Base-by-base conservation (phyloP, 2,329 filamentous ascomycete genomes). In the Calonectria naviculata region DNA sequence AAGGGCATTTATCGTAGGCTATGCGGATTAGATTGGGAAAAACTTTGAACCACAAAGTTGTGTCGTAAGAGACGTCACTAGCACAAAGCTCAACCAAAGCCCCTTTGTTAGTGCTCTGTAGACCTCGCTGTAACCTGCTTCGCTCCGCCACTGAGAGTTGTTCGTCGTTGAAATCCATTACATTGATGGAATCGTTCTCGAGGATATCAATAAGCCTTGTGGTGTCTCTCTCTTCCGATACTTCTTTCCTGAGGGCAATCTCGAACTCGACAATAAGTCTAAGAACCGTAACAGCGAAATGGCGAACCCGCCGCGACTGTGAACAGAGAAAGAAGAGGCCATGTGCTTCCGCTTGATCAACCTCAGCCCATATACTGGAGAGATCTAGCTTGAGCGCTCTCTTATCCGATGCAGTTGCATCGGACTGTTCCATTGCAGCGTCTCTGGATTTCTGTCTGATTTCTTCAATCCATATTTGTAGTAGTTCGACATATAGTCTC, bases 381-480 rank as follows among this genome's bases (percentile, higher is more conserved):
- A 97, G 85, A 82, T 98, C 95, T 34, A 98, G 89, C 71, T 95
- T 93, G 70, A 94, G 85, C 15, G 91, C 94, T 67, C 94, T 88
- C 74, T 90, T 94, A 44, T 93, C 93, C n/a, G 89, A 83, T 13
- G 85, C 85, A 46, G 86, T 88, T 24, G 91, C 88, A 56, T 95
- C 94, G 8, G 88, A 84, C 4, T 88, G 86, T 34, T 94, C 92
- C 1, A 90, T 86, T 7, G 90, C 88, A 9, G 91, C 93, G 71
- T 95, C 94, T 74, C 91, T 93, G 2, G 92, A 94, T 80, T 97
- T 98, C 73, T 93, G 92, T 79, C 94, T 93, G 73, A 99, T 97
- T 80, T 98, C 96, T 73, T 98, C 95, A 63, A 98, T 97, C 97
- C 97, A 99, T 44, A 99, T 98, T 73, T 95, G 92, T 15, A 99